Conservation (phyloP, 2,329 filamentous ascomycete genomes). For the Zymoseptoria pseudotritici region DNA sequence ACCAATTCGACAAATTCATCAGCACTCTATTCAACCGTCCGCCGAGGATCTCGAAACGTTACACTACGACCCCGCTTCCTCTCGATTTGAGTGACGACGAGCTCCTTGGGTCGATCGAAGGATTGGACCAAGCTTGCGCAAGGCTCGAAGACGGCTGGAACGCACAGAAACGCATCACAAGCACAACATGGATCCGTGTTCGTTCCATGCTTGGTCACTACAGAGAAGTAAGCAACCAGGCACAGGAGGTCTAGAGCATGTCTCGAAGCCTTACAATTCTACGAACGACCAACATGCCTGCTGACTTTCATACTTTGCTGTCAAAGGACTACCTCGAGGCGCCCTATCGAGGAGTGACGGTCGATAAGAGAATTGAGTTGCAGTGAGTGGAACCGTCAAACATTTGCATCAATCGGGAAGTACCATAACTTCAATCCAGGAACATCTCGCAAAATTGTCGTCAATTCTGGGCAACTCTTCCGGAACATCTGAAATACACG, state of each 20-base stretch:
- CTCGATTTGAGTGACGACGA: slow-evolving; percentile 5
- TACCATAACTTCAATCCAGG: neutral
- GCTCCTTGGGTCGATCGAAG: neutral
- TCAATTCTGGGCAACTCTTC: slow-evolving; percentile 3
- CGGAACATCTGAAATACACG: slow-evolving; percentile 13
- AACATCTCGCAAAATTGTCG: slow-evolving; percentile 1
- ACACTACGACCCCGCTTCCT: slow-evolving; percentile 4
- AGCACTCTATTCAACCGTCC: slow-evolving; percentile 15
- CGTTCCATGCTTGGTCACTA: neutral
- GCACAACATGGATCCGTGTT: slow-evolving; percentile 7
- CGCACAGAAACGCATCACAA: slow-evolving; percentile 1
- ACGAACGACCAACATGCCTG: neutral
- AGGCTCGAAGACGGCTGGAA: slow-evolving; percentile 11
- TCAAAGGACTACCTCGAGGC: neutral
- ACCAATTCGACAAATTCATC: slow-evolving; percentile 17
- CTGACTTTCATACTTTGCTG: neutral
- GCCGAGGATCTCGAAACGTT: slow-evolving; percentile 8
- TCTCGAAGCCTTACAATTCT: too few species aligned
- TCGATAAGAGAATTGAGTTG: slow-evolving; percentile 1
- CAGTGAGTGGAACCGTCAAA: slow-evolving; percentile 1
- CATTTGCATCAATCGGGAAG: neutral
- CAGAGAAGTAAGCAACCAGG: neutral
- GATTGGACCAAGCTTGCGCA: slow-evolving; percentile 2
- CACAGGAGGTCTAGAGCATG: too few species aligned
- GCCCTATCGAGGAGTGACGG: neutral